phyloP scores from a whole-genome alignment of 345 rosid species.

The Orychophragmus violaceus region DNA sequence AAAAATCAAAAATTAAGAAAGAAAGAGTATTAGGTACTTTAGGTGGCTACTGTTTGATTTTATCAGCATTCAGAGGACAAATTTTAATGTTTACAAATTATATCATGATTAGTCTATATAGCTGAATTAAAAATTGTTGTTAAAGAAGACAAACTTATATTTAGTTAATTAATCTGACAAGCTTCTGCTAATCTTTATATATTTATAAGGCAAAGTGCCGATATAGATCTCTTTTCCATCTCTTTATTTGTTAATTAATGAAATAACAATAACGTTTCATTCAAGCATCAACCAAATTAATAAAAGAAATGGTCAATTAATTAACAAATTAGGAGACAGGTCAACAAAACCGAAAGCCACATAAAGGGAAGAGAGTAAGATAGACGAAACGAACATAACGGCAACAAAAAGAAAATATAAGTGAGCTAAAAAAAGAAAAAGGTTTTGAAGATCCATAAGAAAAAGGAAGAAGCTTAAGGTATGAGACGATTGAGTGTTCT shows the following conservation, averaged over 20 bases:
- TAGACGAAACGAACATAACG: constrained; percentile 37
- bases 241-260: neutral
- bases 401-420: constrained; percentile 24
- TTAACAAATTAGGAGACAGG: constrained; percentile 26
- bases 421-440: neutral
- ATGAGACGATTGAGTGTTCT: neutral
- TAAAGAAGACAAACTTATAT: no score
- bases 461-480: constrained; percentile 28
- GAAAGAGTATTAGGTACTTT: no score
- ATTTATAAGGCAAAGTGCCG: neutral
- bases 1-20: no score
- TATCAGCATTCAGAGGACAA: neutral
- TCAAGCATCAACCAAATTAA: neutral
- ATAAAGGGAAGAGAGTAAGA: constrained; percentile 29
- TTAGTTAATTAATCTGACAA: no score
- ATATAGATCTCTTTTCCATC: neutral
- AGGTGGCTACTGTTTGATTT: neutral
- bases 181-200: neutral
- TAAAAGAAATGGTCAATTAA: neutral
- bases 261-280: constrained; percentile 15
- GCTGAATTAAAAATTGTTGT: neutral
- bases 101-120: neutral
- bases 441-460: constrained; percentile 32
- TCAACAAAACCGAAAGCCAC: constrained; percentile 28
- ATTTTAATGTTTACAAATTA: no score